Base-by-base conservation (phyloP, 192 early-diverging fungal genomes). In the Gigaspora rosea region DNA sequence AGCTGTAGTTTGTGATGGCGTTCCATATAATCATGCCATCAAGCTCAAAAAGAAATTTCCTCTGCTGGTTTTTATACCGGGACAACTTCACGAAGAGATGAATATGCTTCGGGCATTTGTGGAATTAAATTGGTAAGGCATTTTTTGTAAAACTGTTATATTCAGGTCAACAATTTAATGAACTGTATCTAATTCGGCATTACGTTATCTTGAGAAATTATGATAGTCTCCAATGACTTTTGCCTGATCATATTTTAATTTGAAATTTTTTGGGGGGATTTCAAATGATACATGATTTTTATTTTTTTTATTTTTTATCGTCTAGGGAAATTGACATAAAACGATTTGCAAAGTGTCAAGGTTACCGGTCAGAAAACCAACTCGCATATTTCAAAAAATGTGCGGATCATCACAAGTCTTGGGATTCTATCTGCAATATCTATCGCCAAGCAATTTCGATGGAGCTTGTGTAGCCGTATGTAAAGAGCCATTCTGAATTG, bases 11-110 rank as follows among this genome's bases (percentile, higher is more conserved):
- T 72, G 51, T 72, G 51, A 72, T 72, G 20, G 70, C 4, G n/a
- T 72, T 46, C 51, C 52, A 6, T 72, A 72, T 12, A 0, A 72
- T 57, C 13, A 5, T 56, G 54, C n/a, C 36, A 13, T n/a, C 5
- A 56, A 56, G n/a, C n/a, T 56, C 54, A 56, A 72, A 57, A 56
- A 72, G 41, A 22, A 72, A 22, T 72, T 27, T 56, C 51, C 70
- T 56, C 4, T 8, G 27, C 13, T 72, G 4, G n/a, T 72, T 12
- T 56, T 72, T 9, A 16, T 72, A 12, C 20, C 70, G 0, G 51
- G 51, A 10, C 8, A 16, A 36, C 70, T 72, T 56, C 54, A 56
- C n/a, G 13, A 56, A n/a, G n/a, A 56, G 12, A 56, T 56, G 12
- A 56, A 56, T 56, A 56, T 56, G 54, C 13, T 56, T n/a, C 5